Evolutionary conservation across 805 yeast species (phyloP).

Genomic region (Metschnikowia gruessii): DNA sequence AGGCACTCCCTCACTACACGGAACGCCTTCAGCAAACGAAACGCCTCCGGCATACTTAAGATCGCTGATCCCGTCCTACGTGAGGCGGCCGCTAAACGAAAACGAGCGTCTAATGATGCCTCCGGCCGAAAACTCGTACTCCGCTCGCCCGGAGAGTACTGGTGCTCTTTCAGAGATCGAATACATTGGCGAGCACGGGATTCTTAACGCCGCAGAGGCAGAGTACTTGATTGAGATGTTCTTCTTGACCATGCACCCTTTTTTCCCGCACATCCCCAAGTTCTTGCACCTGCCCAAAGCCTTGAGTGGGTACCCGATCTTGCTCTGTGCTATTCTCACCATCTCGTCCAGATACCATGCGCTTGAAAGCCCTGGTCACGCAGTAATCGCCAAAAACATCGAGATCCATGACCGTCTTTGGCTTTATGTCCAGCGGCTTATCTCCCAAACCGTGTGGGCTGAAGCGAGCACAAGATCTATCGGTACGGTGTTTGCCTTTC

Average conservation of each 20-base stretch:
- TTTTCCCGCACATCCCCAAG: conserved; percentile 80
- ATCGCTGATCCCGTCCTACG: conserved; percentile 24
- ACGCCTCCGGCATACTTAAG: conserved; percentile 4
- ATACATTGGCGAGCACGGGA: conserved; percentile 55
- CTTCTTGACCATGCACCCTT: conserved; percentile 81
- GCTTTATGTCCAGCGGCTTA: conserved; percentile 77
- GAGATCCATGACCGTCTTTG: conserved; percentile 77
- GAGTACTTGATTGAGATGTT: conserved; percentile 55
- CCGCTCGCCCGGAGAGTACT: conserved; percentile 47
- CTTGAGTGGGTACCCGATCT: conserved; percentile 74
- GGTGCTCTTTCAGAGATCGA: conserved; percentile 55
- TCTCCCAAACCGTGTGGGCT: conserved; percentile 90
- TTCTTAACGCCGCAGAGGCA: conserved; percentile 64
- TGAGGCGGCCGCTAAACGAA: conserved; percentile 13
- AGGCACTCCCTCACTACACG: conserved; percentile 1
- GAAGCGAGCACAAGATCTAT: conserved; percentile 85
- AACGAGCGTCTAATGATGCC: conserved; percentile 39
- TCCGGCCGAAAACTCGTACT: conserved; percentile 38
- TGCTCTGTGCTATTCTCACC: conserved; percentile 77
- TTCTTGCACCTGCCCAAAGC: conserved; percentile 64
- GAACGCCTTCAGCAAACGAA: conserved; percentile 1
- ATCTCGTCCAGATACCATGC: conserved; percentile 76
- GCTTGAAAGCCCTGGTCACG: conserved; percentile 36
- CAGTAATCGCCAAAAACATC: conserved; percentile 43
- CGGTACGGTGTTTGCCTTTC: conserved; percentile 81